Conservation (phyloP, 1,139 yeast species). For the Suhomyces bribrorum region DNA sequence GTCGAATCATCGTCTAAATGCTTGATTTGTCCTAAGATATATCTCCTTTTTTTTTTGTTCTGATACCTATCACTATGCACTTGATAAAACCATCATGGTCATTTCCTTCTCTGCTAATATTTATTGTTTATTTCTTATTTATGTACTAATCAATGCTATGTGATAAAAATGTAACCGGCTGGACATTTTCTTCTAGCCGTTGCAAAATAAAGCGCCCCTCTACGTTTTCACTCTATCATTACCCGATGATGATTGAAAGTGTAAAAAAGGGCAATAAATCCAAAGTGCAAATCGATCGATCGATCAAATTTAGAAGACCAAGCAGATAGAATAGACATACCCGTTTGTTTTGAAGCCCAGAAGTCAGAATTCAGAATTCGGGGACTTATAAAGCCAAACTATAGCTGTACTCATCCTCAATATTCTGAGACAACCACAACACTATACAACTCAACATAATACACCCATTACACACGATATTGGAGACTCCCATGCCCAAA, state of each 20-base stretch:
- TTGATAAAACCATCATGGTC: background rate
- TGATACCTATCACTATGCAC: background rate
- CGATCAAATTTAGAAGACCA: too few relatives aligned
- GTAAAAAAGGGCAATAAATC: background rate
- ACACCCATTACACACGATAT: conserved; percentile 76
- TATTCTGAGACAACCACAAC: conserved; percentile 90
- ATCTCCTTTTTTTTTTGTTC: background rate
- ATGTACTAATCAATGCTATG: conserved; percentile 10
- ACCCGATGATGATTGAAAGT: background rate
- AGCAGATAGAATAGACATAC: too few relatives aligned
- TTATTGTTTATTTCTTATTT: conserved; percentile 12
- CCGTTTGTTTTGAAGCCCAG: background rate
- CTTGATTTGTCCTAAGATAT: conserved; percentile 1
- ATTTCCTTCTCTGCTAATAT: conserved; percentile 5
- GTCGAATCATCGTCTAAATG: conserved; percentile 1
- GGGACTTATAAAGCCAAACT: conserved; percentile 68
- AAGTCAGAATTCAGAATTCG: background rate
- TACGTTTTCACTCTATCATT: background rate
- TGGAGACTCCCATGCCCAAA: conserved; percentile 90
- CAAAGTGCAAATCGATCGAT: too few relatives aligned
- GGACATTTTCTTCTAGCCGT: too few relatives aligned
- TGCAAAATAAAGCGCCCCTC: too few relatives aligned
- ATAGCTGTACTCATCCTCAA: conserved; percentile 93
- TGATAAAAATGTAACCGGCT: too few relatives aligned
- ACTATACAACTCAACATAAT: conserved; percentile 86